Conservation (phyloP, 495 filamentous ascomycete genomes). For the Niebla homalea region DNA sequence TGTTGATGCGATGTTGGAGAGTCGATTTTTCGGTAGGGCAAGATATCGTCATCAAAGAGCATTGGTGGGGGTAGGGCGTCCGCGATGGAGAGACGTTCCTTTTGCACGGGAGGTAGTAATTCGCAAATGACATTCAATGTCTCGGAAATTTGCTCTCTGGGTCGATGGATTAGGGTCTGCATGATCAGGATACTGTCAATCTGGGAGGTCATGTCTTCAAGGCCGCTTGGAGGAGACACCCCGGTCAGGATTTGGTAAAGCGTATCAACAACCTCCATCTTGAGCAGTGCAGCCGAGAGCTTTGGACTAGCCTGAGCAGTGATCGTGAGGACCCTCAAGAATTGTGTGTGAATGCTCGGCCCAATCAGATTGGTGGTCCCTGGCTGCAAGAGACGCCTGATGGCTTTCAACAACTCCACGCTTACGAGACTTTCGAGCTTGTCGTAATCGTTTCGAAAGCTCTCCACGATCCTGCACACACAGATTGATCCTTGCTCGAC, state of each 20-base stretch:
- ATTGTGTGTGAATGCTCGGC: constrained; percentile 90
- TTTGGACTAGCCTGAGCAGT: constrained; percentile 76
- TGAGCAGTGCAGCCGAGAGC: constrained; percentile 80
- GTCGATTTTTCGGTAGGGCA: constrained; percentile 26
- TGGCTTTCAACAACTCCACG: constrained; percentile 68
- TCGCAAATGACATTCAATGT: constrained; percentile 97
- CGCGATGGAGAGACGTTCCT: constrained; percentile 33
- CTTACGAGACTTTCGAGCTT: constrained; percentile 88
- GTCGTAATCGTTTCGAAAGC: constrained; percentile 74
- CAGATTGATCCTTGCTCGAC: constrained; percentile 94
- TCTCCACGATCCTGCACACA: constrained; percentile 93
- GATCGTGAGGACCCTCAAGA: constrained; percentile 79
- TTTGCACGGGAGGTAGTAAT: constrained; percentile 59
- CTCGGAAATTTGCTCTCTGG: constrained; percentile 93
- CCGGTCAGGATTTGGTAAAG: constrained; percentile 96
- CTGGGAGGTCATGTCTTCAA: constrained; percentile 69
- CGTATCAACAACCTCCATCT: constrained; percentile 95
- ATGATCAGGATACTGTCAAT: constrained; percentile 97
- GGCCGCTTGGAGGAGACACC: constrained; percentile 74
- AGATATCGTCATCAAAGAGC: constrained; percentile 25
- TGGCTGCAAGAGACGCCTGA: constrained; percentile 81
- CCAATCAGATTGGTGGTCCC: constrained; percentile 95
- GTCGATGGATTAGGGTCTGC: constrained; percentile 93
- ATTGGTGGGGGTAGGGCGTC: constrained; percentile 41
- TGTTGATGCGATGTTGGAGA: constrained; percentile 59